These are phyloP conservation scores for Trichoderma breve DNA, from an alignment of 2,329 filamentous ascomycete genomes.

Conservation along the genomic window DNA sequence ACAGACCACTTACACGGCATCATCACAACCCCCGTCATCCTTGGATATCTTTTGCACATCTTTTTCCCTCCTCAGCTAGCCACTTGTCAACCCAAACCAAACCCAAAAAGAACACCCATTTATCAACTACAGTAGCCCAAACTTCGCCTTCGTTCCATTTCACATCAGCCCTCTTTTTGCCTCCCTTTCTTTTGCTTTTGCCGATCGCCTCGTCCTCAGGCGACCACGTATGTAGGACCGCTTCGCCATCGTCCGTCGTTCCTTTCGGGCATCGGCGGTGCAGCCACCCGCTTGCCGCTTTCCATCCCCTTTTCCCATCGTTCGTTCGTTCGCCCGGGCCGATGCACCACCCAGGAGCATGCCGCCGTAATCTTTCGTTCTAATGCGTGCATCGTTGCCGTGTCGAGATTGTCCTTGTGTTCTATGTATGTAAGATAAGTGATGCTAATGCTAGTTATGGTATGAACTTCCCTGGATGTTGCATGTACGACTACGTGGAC, in stretches of 20 bases:
- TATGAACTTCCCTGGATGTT: background rate
- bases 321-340: background rate
- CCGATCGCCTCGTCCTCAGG: background rate
- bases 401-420: background rate
- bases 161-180: background rate
- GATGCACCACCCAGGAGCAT: background rate
- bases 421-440: background rate
- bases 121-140: background rate
- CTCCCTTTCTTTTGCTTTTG: background rate
- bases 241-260: background rate
- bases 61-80: background rate
- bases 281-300: background rate
- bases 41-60: background rate
- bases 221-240: background rate
- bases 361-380: background rate
- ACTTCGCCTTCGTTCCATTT: background rate
- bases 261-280: background rate
- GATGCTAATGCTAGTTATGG: background rate
- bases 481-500: background rate
- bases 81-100: background rate
- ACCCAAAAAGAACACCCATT: background rate
- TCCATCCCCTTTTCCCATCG: background rate
- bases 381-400: background rate
- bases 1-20: background rate
- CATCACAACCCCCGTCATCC: background rate